A percentile compares a stretch with the other conserved stretches of the same genome.
phyloP scores from a whole-genome alignment of 306 rosid species.

The Trifolium dubium region DNA sequence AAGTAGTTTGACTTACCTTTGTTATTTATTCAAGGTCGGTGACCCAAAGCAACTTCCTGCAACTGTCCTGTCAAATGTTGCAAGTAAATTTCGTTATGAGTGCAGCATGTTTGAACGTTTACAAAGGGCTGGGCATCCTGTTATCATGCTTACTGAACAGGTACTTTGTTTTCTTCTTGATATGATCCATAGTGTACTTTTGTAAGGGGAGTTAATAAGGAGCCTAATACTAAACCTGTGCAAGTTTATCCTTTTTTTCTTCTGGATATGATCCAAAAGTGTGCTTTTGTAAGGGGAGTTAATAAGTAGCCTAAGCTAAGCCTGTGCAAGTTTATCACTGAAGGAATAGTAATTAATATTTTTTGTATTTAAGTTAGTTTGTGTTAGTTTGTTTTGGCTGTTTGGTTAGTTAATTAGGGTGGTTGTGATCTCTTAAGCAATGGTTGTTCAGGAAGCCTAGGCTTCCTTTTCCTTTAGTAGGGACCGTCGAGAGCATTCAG shows the following conservation, averaged over 20 bases:
- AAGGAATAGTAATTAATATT: neutral
- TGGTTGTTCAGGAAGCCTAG: neutral
- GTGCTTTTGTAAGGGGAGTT: conserved; percentile 14
- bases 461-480: neutral
- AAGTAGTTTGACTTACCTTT: conserved; percentile 47
- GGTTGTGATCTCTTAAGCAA: neutral
- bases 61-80: conserved; percentile 87
- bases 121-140: conserved; percentile 95
- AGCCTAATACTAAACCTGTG: neutral
- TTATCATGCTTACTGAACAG: conserved; percentile 90
- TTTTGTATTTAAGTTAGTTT: conserved; percentile 1
- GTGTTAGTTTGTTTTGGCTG: neutral
- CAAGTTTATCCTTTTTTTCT: neutral
- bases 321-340: neutral
- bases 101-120: conserved; percentile 99
- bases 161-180: conserved; percentile 48
- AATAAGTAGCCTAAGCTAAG: neutral
- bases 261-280: no score
- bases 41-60: conserved; percentile 99
- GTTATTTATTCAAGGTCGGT: conserved; percentile 75
- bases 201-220: neutral
- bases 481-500: neutral
- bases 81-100: conserved; percentile 78
- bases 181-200: conserved; percentile 29
- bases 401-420: conserved; percentile 5